Conservation (phyloP, 495 filamentous ascomycete genomes). For the Neurospora tetraspora region DNA sequence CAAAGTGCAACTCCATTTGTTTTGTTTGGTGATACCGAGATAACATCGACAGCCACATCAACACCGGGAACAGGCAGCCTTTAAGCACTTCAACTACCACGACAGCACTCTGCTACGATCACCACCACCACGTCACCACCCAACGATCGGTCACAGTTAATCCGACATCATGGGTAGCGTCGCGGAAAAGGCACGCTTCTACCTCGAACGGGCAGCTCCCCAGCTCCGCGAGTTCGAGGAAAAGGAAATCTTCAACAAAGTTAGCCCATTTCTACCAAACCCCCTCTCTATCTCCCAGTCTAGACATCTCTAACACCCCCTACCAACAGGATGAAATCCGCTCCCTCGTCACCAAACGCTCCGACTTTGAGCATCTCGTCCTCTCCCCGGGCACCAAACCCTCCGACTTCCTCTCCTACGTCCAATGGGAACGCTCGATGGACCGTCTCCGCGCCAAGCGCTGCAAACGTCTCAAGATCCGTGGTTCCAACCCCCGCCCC, state of each 20-base stretch:
- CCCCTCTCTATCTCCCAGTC: not conserved
- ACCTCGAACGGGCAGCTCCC: slow-evolving; percentile 79
- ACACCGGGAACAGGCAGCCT: not conserved
- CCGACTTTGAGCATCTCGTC: slow-evolving; percentile 85
- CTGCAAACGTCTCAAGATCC: slow-evolving; percentile 67
- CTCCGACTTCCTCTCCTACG: slow-evolving; percentile 75
- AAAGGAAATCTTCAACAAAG: slow-evolving; percentile 79
- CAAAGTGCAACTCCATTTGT: not conserved
- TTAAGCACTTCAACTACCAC: not conserved
- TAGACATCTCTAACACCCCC: not conserved
- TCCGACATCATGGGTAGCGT: slow-evolving; percentile 57
- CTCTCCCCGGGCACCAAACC: slow-evolving; percentile 68
- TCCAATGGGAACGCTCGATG: slow-evolving; percentile 83
- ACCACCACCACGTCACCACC: not conserved
- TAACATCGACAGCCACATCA: not conserved
- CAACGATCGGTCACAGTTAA: not conserved
- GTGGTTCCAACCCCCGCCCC: slow-evolving; percentile 44
- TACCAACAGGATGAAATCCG: slow-evolving; percentile 65
- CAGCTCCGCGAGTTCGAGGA: slow-evolving; percentile 82
- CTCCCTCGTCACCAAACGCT: slow-evolving; percentile 77
- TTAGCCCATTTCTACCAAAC: slow-evolving; percentile 19
- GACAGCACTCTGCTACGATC: not conserved
- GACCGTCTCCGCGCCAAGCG: slow-evolving; percentile 74
- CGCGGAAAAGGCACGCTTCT: slow-evolving; percentile 91
- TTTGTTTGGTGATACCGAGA: not conserved